phyloP scores from a whole-genome alignment of 495 filamentous ascomycete genomes.

The Melanomma pulvis-pyrius region DNA sequence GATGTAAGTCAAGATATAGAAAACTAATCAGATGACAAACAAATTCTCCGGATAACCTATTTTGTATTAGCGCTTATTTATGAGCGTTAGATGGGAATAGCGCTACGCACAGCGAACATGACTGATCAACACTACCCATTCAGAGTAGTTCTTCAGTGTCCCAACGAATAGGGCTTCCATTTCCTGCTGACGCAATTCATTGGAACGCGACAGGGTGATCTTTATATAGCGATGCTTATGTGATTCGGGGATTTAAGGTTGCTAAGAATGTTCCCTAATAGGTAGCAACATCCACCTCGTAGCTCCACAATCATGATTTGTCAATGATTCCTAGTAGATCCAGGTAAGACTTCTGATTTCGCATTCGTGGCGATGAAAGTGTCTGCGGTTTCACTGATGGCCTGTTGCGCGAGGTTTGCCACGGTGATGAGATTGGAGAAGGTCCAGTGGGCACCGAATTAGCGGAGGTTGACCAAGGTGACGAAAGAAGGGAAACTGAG shows the following conservation, averaged over 20 bases:
- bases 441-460: neutral
- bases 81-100: neutral
- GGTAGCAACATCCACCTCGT: too few species aligned
- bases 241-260: too few species aligned
- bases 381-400: neutral
- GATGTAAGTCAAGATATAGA: neutral
- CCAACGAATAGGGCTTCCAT: too few species aligned
- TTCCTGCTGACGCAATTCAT: too few species aligned
- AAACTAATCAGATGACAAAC: neutral
- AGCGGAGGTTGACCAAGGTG: neutral
- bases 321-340: constrained; percentile 14
- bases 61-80: neutral
- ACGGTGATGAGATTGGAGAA: neutral
- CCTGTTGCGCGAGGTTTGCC: neutral
- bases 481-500: neutral
- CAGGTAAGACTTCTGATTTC: constrained; percentile 4
- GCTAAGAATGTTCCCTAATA: too few species aligned
- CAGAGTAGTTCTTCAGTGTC: too few species aligned
- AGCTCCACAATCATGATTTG: neutral
- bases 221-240: too few species aligned
- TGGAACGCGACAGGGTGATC: too few species aligned
- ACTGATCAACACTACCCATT: neutral
- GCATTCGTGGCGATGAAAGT: constrained; percentile 7
- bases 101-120: neutral
- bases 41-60: neutral